Base-by-base conservation (phyloP, 2,329 filamentous ascomycete genomes). In the Huntiella decipiens region DNA sequence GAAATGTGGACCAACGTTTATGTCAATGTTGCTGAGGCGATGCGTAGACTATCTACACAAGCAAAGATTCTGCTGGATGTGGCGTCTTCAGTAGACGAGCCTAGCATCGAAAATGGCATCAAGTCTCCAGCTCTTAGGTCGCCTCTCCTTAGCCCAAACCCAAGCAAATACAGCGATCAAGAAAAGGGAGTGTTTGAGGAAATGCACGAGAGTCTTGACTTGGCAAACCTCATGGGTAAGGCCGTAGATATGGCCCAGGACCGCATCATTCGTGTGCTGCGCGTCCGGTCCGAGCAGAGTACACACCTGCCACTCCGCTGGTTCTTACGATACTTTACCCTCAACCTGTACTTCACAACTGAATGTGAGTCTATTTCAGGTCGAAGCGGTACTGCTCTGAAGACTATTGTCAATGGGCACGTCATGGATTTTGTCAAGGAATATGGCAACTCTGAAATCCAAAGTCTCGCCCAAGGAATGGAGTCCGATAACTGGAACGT, bases 61-160 rank as follows among this genome's bases (percentile, higher is more conserved):
- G 82, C 91, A 46, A 98, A 98, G 60, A 78, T 96, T 7, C 63
- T 98, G n/a, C 68, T 98, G 7, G 91, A 98, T 60, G 82, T 94
- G 15, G 91, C 87, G 1, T 94, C 86, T 58, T 79, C 75, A 10
- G 69, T 82, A 44, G 61, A 53, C 1, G 61, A 63, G 10, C 51
- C 49, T 2, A 28, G 39, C 3, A 15, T 19, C 17, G 54, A 57
- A 0, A 38, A 34, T 15, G 65, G 63, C 4, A 48, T 68, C 34
- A 66, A 62, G 48, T 71, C 70, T 5, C 68, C 69, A 1, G 62
- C 64, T 1, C 48, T 68, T 7, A 63, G 64, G 52, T 74, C 71
- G 3, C 71, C 71, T 0, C 60, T 72, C 2, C 62, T 67, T 36
- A 75, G 71, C 48, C 71, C 71, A 1, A 60, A 58, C 38, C 56